Evolutionary conservation across 768 basidiomycete genomes (phyloP).

Genomic region (Hericium alpestre): DNA sequence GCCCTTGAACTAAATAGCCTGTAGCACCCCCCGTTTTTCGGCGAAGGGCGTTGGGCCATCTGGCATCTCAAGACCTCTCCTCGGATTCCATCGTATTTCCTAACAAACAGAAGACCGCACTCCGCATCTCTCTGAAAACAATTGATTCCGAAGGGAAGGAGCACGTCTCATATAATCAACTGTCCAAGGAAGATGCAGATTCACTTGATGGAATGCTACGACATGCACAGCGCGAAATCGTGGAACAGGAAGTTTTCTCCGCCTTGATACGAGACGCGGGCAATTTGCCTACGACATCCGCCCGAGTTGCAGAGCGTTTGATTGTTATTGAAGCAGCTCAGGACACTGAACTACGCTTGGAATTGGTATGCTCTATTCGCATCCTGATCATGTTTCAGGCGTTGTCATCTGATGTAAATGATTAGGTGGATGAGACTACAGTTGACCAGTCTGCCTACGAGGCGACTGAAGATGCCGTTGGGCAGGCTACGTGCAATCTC

Average conservation of each 20-base stretch:
- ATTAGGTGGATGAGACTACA: conserved; percentile 17
- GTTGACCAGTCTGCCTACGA: not conserved
- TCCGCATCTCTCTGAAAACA: conserved; percentile 47
- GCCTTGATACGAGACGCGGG: conserved; percentile 69
- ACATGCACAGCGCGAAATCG: conserved; percentile 56
- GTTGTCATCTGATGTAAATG: not conserved
- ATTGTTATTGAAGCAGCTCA: conserved; percentile 72
- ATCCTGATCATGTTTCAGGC: not conserved
- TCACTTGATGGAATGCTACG: conserved; percentile 40
- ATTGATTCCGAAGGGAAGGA: conserved; percentile 22
- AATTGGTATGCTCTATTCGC: conserved; percentile 41
- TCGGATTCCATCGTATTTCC: conserved; percentile 22
- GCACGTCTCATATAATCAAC: conserved; percentile 1
- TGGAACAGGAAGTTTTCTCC: conserved; percentile 75
- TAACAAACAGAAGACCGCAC: conserved; percentile 48
- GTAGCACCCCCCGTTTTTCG: conserved; percentile 56
- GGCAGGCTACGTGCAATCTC: conserved; percentile 42
- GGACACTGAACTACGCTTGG: conserved; percentile 56
- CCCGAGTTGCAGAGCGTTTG: conserved; percentile 67
- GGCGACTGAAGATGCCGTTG: conserved; percentile 1
- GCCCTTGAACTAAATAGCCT: conserved; percentile 1
- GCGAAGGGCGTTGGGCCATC: conserved; percentile 58
- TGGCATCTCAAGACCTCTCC: conserved; percentile 36
- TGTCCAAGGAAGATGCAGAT: not conserved
- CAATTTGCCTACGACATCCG: conserved; percentile 61